Base-by-base conservation (phyloP, 1,284 basidiomycete genomes). In the Cutaneotrichosporon cavernicola region DNA sequence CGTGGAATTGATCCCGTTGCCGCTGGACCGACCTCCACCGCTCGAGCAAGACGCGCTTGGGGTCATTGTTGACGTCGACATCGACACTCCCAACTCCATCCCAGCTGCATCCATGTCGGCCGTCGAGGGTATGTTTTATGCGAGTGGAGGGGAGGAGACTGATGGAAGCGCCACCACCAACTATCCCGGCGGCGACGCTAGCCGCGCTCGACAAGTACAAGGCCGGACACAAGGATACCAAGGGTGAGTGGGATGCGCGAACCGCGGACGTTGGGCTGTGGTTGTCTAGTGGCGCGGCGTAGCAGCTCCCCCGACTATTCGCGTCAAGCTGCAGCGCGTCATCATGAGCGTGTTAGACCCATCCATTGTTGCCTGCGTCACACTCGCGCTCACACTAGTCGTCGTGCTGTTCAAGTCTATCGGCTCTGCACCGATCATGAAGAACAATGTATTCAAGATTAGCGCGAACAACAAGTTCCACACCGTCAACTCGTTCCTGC, bases 371-470 rank as follows among this genome's bases (percentile, higher is more conserved):
- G n/a, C n/a, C n/a, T 8, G 7, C 22, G n/a, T 8, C n/a, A n/a
- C n/a, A 6, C 46, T 7, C 3, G 26, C 5, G 40, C 59, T 60
- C 22, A 60, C 51, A 46, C 40, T 77, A 97, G 95, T 98, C 61
- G 90, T 98, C 63, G 93, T 99, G 10, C 88, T 93, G 47, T 99
- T 98, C 87, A 97, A 97, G 77, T 94, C 95, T 0, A 92, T 97
- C n/a, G 96, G 96, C 51, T 95, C 95, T 70, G 95, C 95, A 0
- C 96, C 96, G 0, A 95, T 98, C 73, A 97, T 98, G 94, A 96
- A 91, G 82, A 91, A 96, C 82, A 97, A 97, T 82, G 91, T 96
- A 76, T 97, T 94, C 86, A 96, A 96, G 83, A 96, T 98, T 71
- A 95, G 93, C 0, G 91, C 94, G 5, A 90, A 90, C 56, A 96